Base-by-base conservation (phyloP, 2,329 filamentous ascomycete species). In the Fusarium sp. region DNA sequence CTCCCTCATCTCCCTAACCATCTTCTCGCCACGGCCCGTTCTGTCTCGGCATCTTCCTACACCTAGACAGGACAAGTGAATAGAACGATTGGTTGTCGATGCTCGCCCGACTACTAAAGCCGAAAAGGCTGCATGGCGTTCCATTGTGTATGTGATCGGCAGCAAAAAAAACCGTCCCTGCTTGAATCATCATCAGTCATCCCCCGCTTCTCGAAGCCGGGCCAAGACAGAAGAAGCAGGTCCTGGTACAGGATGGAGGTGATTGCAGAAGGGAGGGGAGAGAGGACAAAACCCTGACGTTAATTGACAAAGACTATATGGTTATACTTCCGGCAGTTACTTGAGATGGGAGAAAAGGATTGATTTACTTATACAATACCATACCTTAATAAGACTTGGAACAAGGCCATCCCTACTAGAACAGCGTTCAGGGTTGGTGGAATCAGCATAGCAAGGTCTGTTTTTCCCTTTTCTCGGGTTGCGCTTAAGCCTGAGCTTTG, bases 131-230 rank as follows among this genome's bases (percentile, higher is more conserved):
- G 65, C 59, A 60, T 68, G 56, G 65, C 45, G 64, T 67, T 67
- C 62, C 64, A 67, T 62, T 53, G 39, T 41, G 41, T 40, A 41
- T 52, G 57, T 47, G 65, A 68, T 68, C 65, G 65, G 65, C 65
- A 66, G 47, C 30, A 25, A 27, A 65, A 27, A 65, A 60, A 58
- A 32, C 65, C 61, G 48, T 44, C 46, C 25, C 19, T 56, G 37
- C 20, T 32, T 52, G 10, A 25, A 23, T 47, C 39, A 23, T 47
- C 39, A 48, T 62, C 65, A 25, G n/a, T 47, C 39, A 51, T 62
- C 65, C 65, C 65, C 65, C 66, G 65, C 66, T 68, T 68, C 66
- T 68, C 65, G 65, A 68, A 68, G 66, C 65, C 59, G 37, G 54
- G 51, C 64, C 64, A 68, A 50, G 65, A 65, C 59, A 40, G 41